Conservation (phyloP, 352 stramenopile species). For the Phytophthora parvispora region DNA sequence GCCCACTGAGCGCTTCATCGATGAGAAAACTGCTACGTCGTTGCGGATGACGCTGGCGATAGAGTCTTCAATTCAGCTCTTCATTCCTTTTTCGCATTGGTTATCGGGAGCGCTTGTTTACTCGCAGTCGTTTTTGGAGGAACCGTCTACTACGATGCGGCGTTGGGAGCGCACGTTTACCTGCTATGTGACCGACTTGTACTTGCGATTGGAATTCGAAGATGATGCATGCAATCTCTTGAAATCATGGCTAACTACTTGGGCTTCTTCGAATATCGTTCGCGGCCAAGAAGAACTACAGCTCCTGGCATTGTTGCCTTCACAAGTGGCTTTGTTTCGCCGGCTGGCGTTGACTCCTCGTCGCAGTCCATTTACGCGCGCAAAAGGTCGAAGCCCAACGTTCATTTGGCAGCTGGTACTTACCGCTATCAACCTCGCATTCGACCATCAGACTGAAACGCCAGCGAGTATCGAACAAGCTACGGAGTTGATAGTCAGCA, state of each 20-base stretch:
- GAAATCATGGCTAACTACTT: constrained; percentile 54
- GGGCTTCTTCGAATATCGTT: constrained; percentile 51
- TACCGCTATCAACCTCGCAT: constrained; percentile 22
- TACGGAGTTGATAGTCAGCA: constrained; percentile 45
- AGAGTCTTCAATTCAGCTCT: constrained; percentile 29
- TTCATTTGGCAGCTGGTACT: constrained; percentile 49
- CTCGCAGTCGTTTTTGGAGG: constrained; percentile 46
- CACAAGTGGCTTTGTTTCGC: constrained; percentile 62
- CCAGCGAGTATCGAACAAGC: constrained; percentile 25
- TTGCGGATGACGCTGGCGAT: constrained; percentile 11
- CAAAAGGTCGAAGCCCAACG: constrained; percentile 7
- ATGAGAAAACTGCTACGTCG: not conserved
- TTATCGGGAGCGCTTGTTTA: constrained; percentile 40
- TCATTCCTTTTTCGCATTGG: constrained; percentile 43
- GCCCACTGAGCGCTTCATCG: constrained; percentile 15
- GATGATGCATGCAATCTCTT: constrained; percentile 34
- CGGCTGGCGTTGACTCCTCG: constrained; percentile 32
- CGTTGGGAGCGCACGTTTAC: constrained; percentile 57
- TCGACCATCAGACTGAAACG: constrained; percentile 17
- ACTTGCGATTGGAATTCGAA: constrained; percentile 70
- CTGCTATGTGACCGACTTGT: constrained; percentile 57
- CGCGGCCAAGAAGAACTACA: constrained; percentile 23
- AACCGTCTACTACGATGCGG: constrained; percentile 24
- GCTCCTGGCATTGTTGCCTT: constrained; percentile 50
- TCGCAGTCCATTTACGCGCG: not conserved